phyloP scores from a whole-genome alignment of 2,329 filamentous ascomycete species.

The Dactylellina sp. region DNA sequence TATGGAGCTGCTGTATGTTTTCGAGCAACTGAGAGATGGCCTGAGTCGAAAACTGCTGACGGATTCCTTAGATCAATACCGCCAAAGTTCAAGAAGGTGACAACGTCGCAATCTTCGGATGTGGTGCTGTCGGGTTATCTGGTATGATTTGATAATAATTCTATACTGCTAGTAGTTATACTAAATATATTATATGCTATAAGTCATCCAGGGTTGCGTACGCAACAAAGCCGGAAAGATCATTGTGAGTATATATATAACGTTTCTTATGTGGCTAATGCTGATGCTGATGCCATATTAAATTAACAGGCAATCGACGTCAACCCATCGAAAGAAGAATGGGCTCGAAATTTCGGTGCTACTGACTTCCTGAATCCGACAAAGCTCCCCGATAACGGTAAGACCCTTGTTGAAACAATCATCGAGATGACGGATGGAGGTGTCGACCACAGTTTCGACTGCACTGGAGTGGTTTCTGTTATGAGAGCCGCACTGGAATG shows the following conservation, averaged over 20 bases:
- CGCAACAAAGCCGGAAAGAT: slow-evolving; percentile 83
- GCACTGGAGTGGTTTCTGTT: slow-evolving; percentile 94
- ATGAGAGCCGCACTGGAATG: slow-evolving; percentile 97
- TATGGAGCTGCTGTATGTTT: slow-evolving; percentile 84
- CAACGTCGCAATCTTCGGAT: slow-evolving; percentile 92
- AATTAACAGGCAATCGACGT: slow-evolving; percentile 70
- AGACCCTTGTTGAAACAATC: slow-evolving; percentile 89
- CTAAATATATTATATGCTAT: not conserved
- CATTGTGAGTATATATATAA: slow-evolving; percentile 71
- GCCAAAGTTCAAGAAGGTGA: slow-evolving; percentile 90
- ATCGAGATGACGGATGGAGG: slow-evolving; percentile 98
- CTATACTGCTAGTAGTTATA: slow-evolving; percentile 1
- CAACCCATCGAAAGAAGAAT: slow-evolving; percentile 90
- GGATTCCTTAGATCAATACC: slow-evolving; percentile 71
- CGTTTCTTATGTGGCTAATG: slow-evolving; percentile 16
- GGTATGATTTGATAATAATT: slow-evolving; percentile 21
- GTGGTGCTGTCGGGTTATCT: slow-evolving; percentile 92
- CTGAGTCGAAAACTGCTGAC: not conserved
- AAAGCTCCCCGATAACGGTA: slow-evolving; percentile 61
- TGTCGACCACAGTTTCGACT: slow-evolving; percentile 99
- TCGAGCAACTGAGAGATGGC: not conserved
- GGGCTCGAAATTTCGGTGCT: slow-evolving; percentile 93
- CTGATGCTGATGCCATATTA: slow-evolving; percentile 8
- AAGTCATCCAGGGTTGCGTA: slow-evolving; percentile 90
- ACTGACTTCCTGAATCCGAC: slow-evolving; percentile 94